Evolutionary conservation across 31 red algal species (phyloP), one percentile per base, ranked within the genome.

Genomic region (Porphyra umbilicalis): DNA sequence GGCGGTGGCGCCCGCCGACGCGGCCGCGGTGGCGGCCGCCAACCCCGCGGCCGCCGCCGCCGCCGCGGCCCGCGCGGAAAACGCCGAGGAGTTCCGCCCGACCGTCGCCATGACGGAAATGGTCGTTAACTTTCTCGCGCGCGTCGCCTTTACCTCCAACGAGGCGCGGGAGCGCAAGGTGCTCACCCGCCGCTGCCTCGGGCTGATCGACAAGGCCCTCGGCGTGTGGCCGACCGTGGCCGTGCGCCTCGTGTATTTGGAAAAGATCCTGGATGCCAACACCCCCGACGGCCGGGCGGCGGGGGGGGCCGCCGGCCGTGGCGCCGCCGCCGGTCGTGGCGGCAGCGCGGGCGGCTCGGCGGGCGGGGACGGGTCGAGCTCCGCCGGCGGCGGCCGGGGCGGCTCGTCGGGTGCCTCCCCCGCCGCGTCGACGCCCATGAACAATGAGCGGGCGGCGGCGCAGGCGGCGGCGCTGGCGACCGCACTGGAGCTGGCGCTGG

Each of bases 161-260:
- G 94, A 93, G 44, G 84, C 84, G 31, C 81, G 90, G 4, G 94
- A 97, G 46, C 44, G 83, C 32, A 88, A 85, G 11, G 36, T 93
- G 9, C 38, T 97, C 76, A 89, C 83, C 29, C 87, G 81, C 80
- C 87, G 94, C 38, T 97, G 90, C 39, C 36, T 91, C 6, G 87
- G 46, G 34, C 75, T 97, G 36, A 76, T 97, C 14, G 85, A 90
- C 75, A 79, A 83, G 32, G 88, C 88, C 32, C 75, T 90, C 30
- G 71, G 74, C 30, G 79, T 97, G 42, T 97, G 94, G 94, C 90
- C 94, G 40, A 36, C 85, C 35, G 77, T 40, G 35, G 80, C 84
- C 6, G 88, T 91, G 33, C 83, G 90, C 9, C 36, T 97, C 20
- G 34, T 74, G 29, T 91, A 91, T 81, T 68, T 97, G 32, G 94